These are phyloP conservation scores for Bipolaris cookei DNA, from an alignment of 2,329 filamentous ascomycete species.

Conservation along the genomic window DNA sequence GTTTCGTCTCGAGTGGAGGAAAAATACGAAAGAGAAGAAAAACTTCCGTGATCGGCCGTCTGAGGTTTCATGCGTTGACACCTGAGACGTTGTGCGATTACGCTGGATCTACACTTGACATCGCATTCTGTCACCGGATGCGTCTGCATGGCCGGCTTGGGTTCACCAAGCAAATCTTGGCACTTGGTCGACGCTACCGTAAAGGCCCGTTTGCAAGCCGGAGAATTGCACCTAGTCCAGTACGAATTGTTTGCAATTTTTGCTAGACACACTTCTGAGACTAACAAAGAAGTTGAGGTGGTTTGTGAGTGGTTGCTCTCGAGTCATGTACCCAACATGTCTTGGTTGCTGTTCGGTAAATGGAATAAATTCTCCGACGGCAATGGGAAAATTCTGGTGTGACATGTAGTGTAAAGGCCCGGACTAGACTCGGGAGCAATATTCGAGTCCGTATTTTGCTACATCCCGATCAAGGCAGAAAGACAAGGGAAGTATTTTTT, in stretches of 20 bases:
- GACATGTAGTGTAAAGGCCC: no score
- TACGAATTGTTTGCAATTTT: background rate
- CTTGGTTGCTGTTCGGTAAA: background rate
- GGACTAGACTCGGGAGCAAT: no score
- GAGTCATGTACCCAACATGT: background rate
- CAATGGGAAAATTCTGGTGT: no score
- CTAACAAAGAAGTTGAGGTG: background rate
- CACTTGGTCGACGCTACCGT: background rate
- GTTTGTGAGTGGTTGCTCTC: background rate
- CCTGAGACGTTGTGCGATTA: conserved; percentile 1
- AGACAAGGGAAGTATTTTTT: no score
- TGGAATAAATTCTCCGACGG: no score
- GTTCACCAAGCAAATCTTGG: background rate
- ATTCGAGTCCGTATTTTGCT: no score
- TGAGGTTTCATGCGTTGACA: background rate
- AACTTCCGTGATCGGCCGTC: background rate
- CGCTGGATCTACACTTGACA: background rate
- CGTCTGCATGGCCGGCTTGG: background rate
- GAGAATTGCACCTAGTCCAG: background rate
- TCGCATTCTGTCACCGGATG: background rate
- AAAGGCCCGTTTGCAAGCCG: background rate
- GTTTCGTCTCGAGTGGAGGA: background rate
- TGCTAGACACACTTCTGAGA: background rate
- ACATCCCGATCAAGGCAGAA: no score
- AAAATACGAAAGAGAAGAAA: background rate